Percentiles rank a stretch among this genome's conserved stretches.
phyloP scores from a whole-genome alignment of 2,329 filamentous ascomycete genomes.

The Xylariaceae sp. region DNA sequence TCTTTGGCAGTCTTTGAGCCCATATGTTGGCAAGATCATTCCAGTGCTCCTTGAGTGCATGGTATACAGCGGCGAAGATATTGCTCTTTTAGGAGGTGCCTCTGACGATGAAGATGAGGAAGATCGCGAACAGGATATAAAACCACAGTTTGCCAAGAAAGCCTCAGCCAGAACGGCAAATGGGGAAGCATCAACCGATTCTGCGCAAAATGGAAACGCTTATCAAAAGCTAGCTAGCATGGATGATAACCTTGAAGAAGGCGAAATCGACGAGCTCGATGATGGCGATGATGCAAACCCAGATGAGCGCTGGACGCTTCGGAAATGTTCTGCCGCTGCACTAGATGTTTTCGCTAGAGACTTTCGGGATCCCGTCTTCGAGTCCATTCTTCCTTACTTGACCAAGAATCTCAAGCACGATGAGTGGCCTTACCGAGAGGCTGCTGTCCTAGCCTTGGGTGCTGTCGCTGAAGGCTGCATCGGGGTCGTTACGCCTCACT shows the following conservation, averaged over 20 bases:
- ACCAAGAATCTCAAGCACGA: conserved; percentile 85
- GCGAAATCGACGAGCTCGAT: conserved; percentile 78
- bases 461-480: conserved; percentile 96
- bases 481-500: conserved; percentile 84
- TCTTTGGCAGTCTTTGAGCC: conserved; percentile 76
- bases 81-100: conserved; percentile 80
- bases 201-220: conserved; percentile 58
- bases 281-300: conserved; percentile 81
- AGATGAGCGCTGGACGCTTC: conserved; percentile 91
- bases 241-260: conserved; percentile 83
- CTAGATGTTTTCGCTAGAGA: conserved; percentile 92
- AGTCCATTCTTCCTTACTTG: conserved; percentile 89
- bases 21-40: conserved; percentile 83
- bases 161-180: conserved; percentile 63
- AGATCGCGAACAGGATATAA: conserved; percentile 88
- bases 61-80: conserved; percentile 95
- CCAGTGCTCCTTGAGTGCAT: conserved; percentile 92
- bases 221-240: conserved; percentile 63
- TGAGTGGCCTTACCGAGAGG: conserved; percentile 92
- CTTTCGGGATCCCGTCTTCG: conserved; percentile 86
- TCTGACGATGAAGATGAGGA: conserved; percentile 91
- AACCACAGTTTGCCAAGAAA: conserved; percentile 85
- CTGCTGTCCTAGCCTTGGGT: conserved; percentile 90
- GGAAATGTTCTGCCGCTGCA: conserved; percentile 95
- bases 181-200: conserved; percentile 56